Evolutionary conservation across 768 basidiomycete genomes (phyloP).

Genomic region (Collybiopsis luxurians): DNA sequence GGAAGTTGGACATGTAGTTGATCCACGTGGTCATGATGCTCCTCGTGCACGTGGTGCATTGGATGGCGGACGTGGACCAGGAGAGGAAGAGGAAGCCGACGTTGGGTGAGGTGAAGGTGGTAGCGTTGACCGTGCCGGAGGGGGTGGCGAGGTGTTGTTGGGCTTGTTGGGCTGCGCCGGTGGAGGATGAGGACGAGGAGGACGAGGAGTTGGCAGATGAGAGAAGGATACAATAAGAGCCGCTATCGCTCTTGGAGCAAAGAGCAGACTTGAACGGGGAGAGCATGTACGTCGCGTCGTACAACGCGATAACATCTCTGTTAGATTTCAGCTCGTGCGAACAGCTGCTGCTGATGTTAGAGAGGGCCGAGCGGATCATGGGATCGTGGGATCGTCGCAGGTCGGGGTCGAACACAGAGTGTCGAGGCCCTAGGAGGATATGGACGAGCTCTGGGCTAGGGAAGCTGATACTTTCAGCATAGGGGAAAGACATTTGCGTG

Average conservation of each 20-base stretch:
- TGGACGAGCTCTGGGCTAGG: conserved; percentile 47
- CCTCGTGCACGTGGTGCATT: conserved; percentile 85
- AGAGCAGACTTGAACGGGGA: conserved; percentile 62
- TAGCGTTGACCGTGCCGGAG: conserved; percentile 37
- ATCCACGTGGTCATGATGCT: conserved; percentile 75
- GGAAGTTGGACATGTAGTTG: conserved; percentile 62
- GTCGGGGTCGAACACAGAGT: conserved; percentile 50
- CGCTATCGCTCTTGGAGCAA: conserved; percentile 73
- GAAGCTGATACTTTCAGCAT: conserved; percentile 57
- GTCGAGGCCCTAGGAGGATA: conserved; percentile 43
- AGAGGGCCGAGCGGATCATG: conserved; percentile 61
- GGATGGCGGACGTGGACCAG: conserved; percentile 46
- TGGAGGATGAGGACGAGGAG: neutral
- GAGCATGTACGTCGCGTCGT: conserved; percentile 80
- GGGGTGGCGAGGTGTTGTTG: conserved; percentile 22
- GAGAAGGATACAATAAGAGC: conserved; percentile 65
- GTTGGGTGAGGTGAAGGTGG: conserved; percentile 55
- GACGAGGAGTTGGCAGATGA: conserved; percentile 34
- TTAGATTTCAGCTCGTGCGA: conserved; percentile 63
- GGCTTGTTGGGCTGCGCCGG: conserved; percentile 3
- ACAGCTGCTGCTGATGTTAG: conserved; percentile 72
- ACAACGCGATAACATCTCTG: conserved; percentile 53
- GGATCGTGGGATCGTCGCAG: conserved; percentile 59
- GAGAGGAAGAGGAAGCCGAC: conserved; percentile 80
- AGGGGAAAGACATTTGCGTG: conserved; percentile 64